Evolutionary conservation across 257 asterid genomes (phyloP), one percentile per base, ranked within the genome.

Genomic region (Paulownia fortunei): DNA sequence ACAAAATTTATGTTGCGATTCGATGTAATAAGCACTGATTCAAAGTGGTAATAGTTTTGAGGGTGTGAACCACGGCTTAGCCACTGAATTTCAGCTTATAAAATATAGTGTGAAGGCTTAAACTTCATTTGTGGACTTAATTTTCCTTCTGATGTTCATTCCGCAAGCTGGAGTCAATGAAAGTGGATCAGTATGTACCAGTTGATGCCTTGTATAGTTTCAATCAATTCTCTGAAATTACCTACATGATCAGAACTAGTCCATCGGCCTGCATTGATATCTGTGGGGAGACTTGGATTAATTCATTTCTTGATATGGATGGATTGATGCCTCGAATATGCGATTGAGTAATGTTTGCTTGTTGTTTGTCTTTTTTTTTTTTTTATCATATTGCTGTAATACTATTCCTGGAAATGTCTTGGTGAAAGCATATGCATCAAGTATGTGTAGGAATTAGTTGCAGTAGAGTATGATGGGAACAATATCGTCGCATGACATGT

Each of bases 171-270:
- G 80, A 75, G 60, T 69, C 13, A 32, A 39, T 54, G 47, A 32
- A 39, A 51, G 39, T 67, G 69, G 77, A 75, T 69, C 75, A 60
- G 30, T 44, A 59, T 37, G 46, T 71, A 44, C 54, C 37, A 82
- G 12, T 0, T 13, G 42, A n/a, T n/a, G n/a, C n/a, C n/a, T 36
- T 71, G 76, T 36, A 11, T 41, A 3, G 54, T 69, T 37, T 62
- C 55, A 15, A 34, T 55, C 75, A 13, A 32, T 39, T 73, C 16
- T 74, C 67, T 32, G 69, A 23, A 55, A 42, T 72, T 59, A 36
- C 51, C 60, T 39, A 12, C n/a, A 80, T 23, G 52, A 21, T 59
- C 41, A 19, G 42, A n/a, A n/a, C n/a, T 36, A 46, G 58, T 72
- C 13, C 12, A 18, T 24, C 73, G 27, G 30, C 26, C 63, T 52